phyloP scores from a whole-genome alignment of 116 monocot species.

The Cymodocea nodosa region DNA sequence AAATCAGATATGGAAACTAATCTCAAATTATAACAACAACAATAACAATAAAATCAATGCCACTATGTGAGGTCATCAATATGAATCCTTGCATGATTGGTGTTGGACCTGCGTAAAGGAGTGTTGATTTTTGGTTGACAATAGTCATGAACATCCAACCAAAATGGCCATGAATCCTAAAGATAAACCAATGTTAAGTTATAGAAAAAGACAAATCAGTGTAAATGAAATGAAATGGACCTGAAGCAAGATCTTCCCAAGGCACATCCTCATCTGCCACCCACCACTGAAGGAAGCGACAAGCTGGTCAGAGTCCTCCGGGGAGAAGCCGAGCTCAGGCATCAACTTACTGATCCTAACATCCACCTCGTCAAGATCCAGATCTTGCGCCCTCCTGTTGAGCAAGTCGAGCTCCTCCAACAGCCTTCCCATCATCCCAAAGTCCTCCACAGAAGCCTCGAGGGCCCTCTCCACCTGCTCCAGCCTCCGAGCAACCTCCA shows the following conservation, averaged over 20 bases:
- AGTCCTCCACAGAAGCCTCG: slow-evolving; percentile 66
- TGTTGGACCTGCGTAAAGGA: no score
- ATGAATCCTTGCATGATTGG: no score
- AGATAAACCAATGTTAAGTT: no score
- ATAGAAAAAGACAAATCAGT: not conserved
- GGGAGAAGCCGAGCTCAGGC: slow-evolving; percentile 75
- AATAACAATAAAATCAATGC: no score
- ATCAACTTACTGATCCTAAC: slow-evolving; percentile 87
- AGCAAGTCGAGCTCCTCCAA: slow-evolving; percentile 91
- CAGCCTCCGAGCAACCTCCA: slow-evolving; percentile 63
- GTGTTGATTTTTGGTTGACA: no score
- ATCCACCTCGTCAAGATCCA: slow-evolving; percentile 59
- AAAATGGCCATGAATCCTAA: no score
- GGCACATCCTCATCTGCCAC: slow-evolving; percentile 99
- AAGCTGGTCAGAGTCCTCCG: slow-evolving; percentile 74
- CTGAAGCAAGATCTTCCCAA: slow-evolving; percentile 96
- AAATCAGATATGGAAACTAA: no score
- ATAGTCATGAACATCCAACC: no score
- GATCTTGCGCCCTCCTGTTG: slow-evolving; percentile 76
- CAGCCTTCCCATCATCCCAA: slow-evolving; percentile 78
- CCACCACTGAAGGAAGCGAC: slow-evolving; percentile 93
- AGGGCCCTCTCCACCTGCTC: slow-evolving; percentile 86
- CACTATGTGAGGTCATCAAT: no score
- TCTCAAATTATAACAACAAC: no score
- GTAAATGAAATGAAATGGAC: slow-evolving; percentile 13